Evolutionary conservation across 1,139 yeast genomes (phyloP), one percentile per base, ranked within the genome.

Genomic region (Kodamaea sp.): DNA sequence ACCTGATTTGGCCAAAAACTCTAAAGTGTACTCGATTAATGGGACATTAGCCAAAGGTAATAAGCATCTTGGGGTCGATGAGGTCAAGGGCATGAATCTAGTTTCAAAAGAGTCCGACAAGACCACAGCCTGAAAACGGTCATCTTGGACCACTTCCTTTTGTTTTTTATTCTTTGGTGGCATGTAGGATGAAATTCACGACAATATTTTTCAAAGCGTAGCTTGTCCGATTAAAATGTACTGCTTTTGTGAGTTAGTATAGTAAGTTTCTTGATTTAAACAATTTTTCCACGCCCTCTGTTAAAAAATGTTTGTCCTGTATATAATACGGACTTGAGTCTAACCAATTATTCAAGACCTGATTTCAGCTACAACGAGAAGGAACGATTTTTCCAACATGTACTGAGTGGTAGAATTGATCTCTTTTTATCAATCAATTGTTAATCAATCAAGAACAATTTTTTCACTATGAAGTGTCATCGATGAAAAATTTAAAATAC

Each of bases 1-100:
- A 8, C 89, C 89, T 2, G 96, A 88, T 49, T 82, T 84, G 10
- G 97, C 97, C 37, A 92, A 70, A 56, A 92, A 92, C 62, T 92
- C 98, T 39, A 92, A 68, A 1, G 99, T 94, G 58, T 94, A 92
- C 58, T 92, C 98, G 47, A 92, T 81, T 54, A 92, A 73, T 3
- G 99, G 98, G 8, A 87, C 88, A 56, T 89, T 90, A 30, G 96
- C 97, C 44, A 92, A 67, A 2, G 97, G 97, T 47, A 92, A 67
- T 34, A 92, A 70, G 63, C 98, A 92, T 58, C 97, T 73, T 29
- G 99, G 98, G 46, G 71, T 78, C 27, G 79, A 81, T 5, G 87
- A 73, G 0, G 97, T 85, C 50, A 94, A 69, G 6, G 99, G 98
- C 86, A 85, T 81, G 63, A 92, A 92, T 51, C 96, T 71, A 4